phyloP scores from a whole-genome alignment of 2,329 filamentous ascomycete genomes.

The Plectosphaerella sp. region DNA sequence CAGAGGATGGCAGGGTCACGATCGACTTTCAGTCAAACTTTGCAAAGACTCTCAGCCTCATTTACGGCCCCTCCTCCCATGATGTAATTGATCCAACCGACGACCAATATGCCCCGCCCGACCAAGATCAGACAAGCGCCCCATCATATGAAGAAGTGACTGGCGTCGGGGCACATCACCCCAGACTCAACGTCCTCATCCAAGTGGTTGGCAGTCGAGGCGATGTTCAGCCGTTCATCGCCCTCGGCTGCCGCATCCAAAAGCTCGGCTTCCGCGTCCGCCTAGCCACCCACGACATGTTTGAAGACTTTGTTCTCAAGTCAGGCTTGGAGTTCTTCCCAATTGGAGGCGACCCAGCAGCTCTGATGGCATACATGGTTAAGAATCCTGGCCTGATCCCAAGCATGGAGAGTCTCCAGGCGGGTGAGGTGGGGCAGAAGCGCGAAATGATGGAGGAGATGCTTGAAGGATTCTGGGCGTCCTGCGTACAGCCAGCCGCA shows the following conservation, averaged over 20 bases:
- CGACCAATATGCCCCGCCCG: background rate
- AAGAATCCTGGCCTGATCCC: conserved; percentile 20
- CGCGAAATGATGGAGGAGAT: conserved; percentile 18
- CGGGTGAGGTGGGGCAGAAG: conserved; percentile 18
- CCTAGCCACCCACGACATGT: conserved; percentile 43
- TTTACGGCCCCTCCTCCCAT: background rate
- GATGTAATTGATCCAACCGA: too few relatives aligned
- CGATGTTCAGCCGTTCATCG: conserved; percentile 46
- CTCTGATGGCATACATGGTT: conserved; percentile 26
- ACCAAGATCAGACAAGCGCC: background rate
- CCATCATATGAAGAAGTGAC: background rate
- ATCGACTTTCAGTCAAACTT: too few relatives aligned
- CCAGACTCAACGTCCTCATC: conserved; percentile 7
- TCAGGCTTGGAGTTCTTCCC: conserved; percentile 46
- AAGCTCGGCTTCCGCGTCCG: conserved; percentile 36
- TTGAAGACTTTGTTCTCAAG: conserved; percentile 41
- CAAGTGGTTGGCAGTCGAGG: conserved; percentile 12
- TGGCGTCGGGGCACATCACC: background rate
- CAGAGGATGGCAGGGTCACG: too few relatives aligned
- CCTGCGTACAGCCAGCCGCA: conserved; percentile 8
- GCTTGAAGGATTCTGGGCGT: conserved; percentile 18
- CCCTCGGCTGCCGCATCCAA: conserved; percentile 35
- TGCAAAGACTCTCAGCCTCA: too few relatives aligned
- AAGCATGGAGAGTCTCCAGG: conserved; percentile 17
- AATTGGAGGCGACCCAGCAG: conserved; percentile 47